Conservation (phyloP, 352 stramenopile species). For the Phytopythium ostracodes region DNA sequence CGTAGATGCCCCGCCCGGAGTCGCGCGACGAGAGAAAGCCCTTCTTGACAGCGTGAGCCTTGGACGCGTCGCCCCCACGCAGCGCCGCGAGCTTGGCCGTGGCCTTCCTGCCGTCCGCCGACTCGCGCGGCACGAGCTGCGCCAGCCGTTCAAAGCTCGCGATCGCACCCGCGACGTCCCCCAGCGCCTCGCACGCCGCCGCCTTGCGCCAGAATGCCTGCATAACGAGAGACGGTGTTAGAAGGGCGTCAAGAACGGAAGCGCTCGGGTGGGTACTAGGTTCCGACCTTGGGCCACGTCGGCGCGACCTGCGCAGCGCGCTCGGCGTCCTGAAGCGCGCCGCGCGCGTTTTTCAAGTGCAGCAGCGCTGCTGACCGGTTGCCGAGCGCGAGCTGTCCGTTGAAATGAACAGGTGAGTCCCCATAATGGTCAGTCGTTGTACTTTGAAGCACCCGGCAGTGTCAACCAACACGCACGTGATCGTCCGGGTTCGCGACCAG, state of each 20-base stretch:
- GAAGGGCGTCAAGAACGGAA: too few relatives aligned
- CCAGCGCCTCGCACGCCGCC: conserved; percentile 66
- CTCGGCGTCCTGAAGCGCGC: conserved; percentile 84
- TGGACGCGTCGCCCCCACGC: neutral
- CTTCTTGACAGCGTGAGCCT: conserved; percentile 22
- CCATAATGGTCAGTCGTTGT: too few relatives aligned
- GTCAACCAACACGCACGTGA: conserved; percentile 38
- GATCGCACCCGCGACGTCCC: conserved; percentile 57
- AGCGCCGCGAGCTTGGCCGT: conserved; percentile 29
- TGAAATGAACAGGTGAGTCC: neutral
- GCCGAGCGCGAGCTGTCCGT: conserved; percentile 51
- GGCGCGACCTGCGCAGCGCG: conserved; percentile 73
- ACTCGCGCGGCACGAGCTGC: conserved; percentile 40
- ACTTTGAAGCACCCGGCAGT: too few relatives aligned
- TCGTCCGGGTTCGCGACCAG: conserved; percentile 40
- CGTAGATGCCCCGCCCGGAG: conserved; percentile 41
- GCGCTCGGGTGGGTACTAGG: neutral
- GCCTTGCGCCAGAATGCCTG: conserved; percentile 56
- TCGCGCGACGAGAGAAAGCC: conserved; percentile 36
- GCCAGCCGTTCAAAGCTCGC: conserved; percentile 73
- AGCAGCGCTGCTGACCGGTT: conserved; percentile 88
- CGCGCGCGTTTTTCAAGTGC: conserved; percentile 62
- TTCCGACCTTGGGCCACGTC: conserved; percentile 85
- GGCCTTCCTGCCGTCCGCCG: conserved; percentile 49
- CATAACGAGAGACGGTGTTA: conserved; percentile 1